Evolutionary conservation across 1,139 yeast species (phyloP), one percentile per base, ranked within the genome.

Genomic region (Yamadazyma blattariae): DNA sequence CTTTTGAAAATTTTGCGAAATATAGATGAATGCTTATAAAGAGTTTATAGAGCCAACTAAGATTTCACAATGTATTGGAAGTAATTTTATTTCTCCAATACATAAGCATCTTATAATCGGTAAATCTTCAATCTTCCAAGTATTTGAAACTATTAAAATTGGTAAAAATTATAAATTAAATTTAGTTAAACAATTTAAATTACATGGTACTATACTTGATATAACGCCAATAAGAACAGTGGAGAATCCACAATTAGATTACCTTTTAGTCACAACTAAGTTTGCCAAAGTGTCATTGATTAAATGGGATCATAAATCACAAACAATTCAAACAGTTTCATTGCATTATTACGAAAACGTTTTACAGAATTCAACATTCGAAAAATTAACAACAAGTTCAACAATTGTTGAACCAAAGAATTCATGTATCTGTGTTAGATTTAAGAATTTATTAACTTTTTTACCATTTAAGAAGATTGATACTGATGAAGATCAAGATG

Each of bases 21-120:
- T n/a, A n/a, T n/a, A n/a, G n/a, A 88, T 90, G 97, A 90, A 89
- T 52, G 83, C 86, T 13, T 87, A 83, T 59, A 80, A 82, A 46
- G 92, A 86, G 57, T 71, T 89, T 50, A 71, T 87, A 33, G 86
- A 81, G 46, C 96, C 97, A 3, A 71, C 95, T 2, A 73, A 81
- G 46, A 89, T 88, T 25, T 59, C 82, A 11, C 79, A 77, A 44
- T 71, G 86, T 34, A 49, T 82, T 20, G 67, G 79, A 5, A 80
- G 90, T 42, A 64, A 79, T 46, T 82, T 89, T 52, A 77, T 82
- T 2, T 66, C 76, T 2, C 52, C 74, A 2, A 57, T 56, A 0
- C 52, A 57, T 30, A 70, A 68, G 46, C 83, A 83, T 46, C 63
- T 89, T 46, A 61, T 87, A 13, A 76, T 86, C 10, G 87, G 84